phyloP scores from a whole-genome alignment of 192 early-diverging fungal species.

The Linderina pennispora region DNA sequence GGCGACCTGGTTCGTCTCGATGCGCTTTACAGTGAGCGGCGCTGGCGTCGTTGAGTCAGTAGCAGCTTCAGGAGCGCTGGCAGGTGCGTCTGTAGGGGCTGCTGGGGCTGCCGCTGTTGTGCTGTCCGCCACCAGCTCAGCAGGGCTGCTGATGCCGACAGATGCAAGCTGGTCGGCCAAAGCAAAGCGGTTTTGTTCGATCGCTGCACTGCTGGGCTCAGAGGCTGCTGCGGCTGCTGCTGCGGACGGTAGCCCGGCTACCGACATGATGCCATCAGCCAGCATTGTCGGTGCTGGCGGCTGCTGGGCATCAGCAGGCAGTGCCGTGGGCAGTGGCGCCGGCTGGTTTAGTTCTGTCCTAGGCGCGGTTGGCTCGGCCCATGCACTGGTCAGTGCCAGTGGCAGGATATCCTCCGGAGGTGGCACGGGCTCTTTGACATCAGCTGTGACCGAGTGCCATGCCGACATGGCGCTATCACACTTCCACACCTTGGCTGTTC shows the following conservation, averaged over 20 bases:
- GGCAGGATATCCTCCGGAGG: constrained; percentile 5
- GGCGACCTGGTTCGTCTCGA: constrained; percentile 53
- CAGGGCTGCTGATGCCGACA: neutral
- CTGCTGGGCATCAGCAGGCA: no score
- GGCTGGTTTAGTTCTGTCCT: no score
- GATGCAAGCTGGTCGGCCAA: neutral
- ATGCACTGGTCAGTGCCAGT: neutral
- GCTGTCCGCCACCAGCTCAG: constrained; percentile 11
- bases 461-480: constrained; percentile 42
- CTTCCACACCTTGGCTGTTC: constrained; percentile 70
- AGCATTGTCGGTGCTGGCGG: no score
- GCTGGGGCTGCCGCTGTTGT: neutral
- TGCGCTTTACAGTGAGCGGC: constrained; percentile 10
- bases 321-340: no score
- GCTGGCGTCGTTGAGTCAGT: neutral
- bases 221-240: no score
- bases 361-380: neutral
- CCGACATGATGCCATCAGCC: neutral
- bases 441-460: constrained; percentile 54
- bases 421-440: constrained; percentile 32
- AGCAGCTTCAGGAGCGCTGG: no score
- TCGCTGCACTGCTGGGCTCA: neutral
- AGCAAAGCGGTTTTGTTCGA: neutral
- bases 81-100: no score
- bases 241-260: neutral